These are phyloP conservation scores for Porodaedalea pini DNA, from an alignment of 1,284 basidiomycete genomes.

Conservation along the genomic window DNA sequence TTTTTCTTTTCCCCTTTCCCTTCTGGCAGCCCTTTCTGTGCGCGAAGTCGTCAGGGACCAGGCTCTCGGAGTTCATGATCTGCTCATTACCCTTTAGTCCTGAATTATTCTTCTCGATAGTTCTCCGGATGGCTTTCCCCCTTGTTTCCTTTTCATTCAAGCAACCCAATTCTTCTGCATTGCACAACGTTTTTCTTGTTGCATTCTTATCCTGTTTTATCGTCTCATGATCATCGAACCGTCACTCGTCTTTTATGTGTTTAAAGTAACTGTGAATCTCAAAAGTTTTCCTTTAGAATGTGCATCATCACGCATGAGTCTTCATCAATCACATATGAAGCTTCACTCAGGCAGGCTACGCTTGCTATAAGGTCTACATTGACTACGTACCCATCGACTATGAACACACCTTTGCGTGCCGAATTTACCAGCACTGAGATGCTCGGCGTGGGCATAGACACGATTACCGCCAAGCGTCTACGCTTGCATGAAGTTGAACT, in stretches of 20 bases:
- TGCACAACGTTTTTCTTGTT: conserved; percentile 12
- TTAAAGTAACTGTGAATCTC: conserved; percentile 19
- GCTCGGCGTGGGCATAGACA: too few relatives aligned
- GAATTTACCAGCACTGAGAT: too few relatives aligned
- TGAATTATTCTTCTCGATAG: conserved; percentile 19
- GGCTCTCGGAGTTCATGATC: neutral
- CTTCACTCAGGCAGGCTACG: too few relatives aligned
- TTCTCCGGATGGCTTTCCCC: conserved; percentile 18
- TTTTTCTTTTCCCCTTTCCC: conserved; percentile 23
- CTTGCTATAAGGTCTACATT: too few relatives aligned
- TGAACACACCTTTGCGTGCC: too few relatives aligned
- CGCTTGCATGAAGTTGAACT: too few relatives aligned
- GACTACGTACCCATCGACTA: too few relatives aligned
- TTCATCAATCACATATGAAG: too few relatives aligned
- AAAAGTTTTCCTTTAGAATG: conserved; percentile 1
- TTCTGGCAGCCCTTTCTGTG: neutral
- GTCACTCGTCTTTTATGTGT: conserved; percentile 21
- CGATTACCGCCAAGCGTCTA: too few relatives aligned
- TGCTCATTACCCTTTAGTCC: conserved; percentile 13
- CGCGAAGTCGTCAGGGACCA: neutral
- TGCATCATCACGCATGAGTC: too few relatives aligned
- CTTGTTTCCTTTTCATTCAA: conserved; percentile 1
- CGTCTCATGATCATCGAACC: conserved; percentile 11
- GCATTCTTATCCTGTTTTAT: neutral
- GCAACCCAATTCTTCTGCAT: conserved; percentile 14